These are phyloP conservation scores for Alnus rubra DNA, from an alignment of 306 rosid genomes.

Conservation along the genomic window DNA sequence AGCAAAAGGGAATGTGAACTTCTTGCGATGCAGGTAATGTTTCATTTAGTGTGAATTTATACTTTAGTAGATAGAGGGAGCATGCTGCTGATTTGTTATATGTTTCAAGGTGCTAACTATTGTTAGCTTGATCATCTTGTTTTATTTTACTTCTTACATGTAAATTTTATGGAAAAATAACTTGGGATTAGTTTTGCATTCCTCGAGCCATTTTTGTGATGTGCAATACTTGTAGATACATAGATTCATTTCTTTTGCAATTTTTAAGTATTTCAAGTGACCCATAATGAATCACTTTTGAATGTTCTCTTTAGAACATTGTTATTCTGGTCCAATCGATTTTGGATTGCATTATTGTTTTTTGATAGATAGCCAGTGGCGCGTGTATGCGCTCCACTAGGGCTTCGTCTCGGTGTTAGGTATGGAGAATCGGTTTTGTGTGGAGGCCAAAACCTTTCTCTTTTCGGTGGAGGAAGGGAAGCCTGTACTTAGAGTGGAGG, in stretches of 20 bases:
- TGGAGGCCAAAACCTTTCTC: too few relatives aligned
- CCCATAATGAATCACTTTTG: not conserved
- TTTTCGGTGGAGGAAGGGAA: too few relatives aligned
- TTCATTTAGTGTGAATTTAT: conserved; percentile 7
- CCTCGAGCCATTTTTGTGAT: not conserved
- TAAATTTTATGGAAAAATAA: not conserved
- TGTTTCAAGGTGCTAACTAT: not conserved
- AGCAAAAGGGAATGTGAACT: conserved; percentile 95
- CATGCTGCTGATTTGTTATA: not conserved
- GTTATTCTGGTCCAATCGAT: not conserved
- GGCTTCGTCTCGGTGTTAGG: too few relatives aligned
- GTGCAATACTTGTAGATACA: not conserved
- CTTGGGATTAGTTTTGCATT: not conserved
- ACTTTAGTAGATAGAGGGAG: not conserved
- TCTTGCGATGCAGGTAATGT: conserved; percentile 93
- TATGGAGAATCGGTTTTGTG: too few relatives aligned
- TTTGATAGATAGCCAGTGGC: too few relatives aligned
- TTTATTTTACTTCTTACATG: not conserved
- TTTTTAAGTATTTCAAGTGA: not conserved
- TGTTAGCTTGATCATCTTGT: not conserved
- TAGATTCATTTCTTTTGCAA: not conserved
- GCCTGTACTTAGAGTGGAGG: too few relatives aligned
- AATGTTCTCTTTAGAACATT: not conserved
- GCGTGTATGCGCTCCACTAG: too few relatives aligned
- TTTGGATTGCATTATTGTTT: too few relatives aligned